These are phyloP conservation scores for Aspergillus felis DNA, from an alignment of 2,329 filamentous ascomycete species.

Conservation along the genomic window DNA sequence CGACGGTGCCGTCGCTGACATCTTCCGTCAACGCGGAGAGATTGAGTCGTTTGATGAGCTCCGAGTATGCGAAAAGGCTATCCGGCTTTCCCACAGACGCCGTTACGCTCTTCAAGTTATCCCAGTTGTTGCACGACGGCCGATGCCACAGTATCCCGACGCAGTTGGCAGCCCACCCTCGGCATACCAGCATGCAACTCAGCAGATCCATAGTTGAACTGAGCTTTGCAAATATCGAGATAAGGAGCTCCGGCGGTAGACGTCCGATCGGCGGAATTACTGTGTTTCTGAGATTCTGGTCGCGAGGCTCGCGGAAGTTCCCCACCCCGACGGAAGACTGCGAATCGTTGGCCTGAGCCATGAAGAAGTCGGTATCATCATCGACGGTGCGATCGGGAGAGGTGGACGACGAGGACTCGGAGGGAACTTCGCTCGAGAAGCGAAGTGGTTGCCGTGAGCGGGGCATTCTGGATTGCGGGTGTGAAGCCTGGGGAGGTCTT, in stretches of 20 bases:
- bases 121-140: slow-evolving; percentile 83
- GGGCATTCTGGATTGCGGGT: slow-evolving; percentile 25
- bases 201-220: slow-evolving; percentile 71
- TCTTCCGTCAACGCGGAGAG: slow-evolving; percentile 71
- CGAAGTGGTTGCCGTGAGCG: slow-evolving; percentile 35
- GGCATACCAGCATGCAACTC: slow-evolving; percentile 89
- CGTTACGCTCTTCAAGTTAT: slow-evolving; percentile 75
- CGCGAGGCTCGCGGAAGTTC: slow-evolving; percentile 70
- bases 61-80: slow-evolving; percentile 84
- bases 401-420: slow-evolving; percentile 43
- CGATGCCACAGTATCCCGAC: slow-evolving; percentile 95
- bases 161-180: slow-evolving; percentile 85
- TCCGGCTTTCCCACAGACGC: slow-evolving; percentile 66
- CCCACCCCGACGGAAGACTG: slow-evolving; percentile 84
- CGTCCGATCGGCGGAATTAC: slow-evolving; percentile 64
- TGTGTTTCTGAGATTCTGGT: slow-evolving; percentile 46
- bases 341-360: slow-evolving; percentile 78
- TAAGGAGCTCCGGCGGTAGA: slow-evolving; percentile 90
- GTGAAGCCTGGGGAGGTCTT: background rate
- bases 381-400: slow-evolving; percentile 60
- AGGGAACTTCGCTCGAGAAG: slow-evolving; percentile 37
- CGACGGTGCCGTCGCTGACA: slow-evolving; percentile 85
- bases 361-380: slow-evolving; percentile 92
- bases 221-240: slow-evolving; percentile 84
- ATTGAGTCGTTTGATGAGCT: slow-evolving; percentile 89